These are phyloP conservation scores for Arxiozyma slooffiae DNA, from an alignment of 1,139 yeast genomes.

Conservation along the genomic window DNA sequence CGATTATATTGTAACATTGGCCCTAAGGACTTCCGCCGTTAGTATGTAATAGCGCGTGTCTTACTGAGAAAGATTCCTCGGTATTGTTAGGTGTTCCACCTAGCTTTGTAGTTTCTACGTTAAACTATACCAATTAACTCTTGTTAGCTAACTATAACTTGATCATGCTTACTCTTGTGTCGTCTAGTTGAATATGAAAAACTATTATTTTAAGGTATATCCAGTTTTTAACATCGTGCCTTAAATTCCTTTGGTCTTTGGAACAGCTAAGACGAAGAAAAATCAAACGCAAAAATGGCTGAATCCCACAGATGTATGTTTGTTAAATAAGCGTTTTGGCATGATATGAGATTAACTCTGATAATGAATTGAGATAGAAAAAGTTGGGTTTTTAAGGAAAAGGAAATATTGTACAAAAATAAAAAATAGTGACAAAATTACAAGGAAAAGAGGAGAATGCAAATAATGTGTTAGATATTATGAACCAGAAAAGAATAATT, in stretches of 20 bases:
- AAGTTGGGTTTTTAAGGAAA: too few species aligned
- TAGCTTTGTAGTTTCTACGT: too few species aligned
- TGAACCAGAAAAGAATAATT: too few species aligned
- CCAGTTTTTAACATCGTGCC: not conserved
- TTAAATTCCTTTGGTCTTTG: not conserved
- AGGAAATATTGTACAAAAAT: too few species aligned
- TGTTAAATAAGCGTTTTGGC: too few species aligned
- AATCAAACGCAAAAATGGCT: constrained; percentile 51
- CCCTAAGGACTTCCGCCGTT: not conserved
- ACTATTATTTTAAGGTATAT: not conserved
- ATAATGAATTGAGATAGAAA: too few species aligned
- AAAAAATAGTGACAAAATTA: not conserved
- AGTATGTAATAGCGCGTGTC: not conserved
- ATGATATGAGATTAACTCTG: too few species aligned
- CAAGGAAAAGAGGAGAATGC: not conserved
- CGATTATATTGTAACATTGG: not conserved
- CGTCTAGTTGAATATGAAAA: too few species aligned
- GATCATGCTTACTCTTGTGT: too few species aligned
- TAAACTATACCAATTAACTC: too few species aligned
- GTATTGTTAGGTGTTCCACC: not conserved
- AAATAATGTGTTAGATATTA: too few species aligned
- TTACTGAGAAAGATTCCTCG: not conserved
- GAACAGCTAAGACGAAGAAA: not conserved
- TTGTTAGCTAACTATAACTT: not conserved
- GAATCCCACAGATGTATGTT: constrained; percentile 93